Conservation (phyloP, 768 basidiomycete genomes). For the Cystoderma amianthinum region DNA sequence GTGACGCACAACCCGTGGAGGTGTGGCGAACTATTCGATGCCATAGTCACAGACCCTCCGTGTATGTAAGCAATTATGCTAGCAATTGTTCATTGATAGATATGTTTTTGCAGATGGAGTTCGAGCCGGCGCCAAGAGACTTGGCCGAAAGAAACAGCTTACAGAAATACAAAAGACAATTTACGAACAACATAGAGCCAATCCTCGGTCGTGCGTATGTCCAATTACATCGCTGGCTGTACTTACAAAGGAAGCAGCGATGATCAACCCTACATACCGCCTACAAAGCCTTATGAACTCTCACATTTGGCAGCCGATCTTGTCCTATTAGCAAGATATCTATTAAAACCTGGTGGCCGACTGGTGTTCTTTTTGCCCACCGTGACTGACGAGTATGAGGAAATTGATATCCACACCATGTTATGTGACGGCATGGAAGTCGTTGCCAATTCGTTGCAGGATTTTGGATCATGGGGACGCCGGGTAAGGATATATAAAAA, state of each 20-base stretch:
- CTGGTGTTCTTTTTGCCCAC: conserved; percentile 96
- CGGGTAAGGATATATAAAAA: conserved; percentile 45
- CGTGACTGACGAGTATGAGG: conserved; percentile 85
- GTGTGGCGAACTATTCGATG: conserved; percentile 86
- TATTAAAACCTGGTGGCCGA: conserved; percentile 80
- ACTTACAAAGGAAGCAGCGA: conserved; percentile 23
- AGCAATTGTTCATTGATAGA: not conserved
- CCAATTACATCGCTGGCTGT: not conserved
- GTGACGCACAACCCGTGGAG: conserved; percentile 88
- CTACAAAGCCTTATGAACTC: conserved; percentile 89
- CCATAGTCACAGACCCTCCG: conserved; percentile 91
- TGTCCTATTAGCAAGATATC: conserved; percentile 71
- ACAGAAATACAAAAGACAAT: conserved; percentile 27
- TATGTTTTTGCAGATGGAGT: conserved; percentile 65
- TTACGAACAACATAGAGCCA: conserved; percentile 27
- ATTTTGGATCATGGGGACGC: conserved; percentile 93
- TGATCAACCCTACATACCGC: conserved; percentile 76
- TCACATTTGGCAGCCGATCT: conserved; percentile 79
- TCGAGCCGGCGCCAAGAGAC: conserved; percentile 77
- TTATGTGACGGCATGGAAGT: conserved; percentile 86
- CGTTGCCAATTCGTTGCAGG: conserved; percentile 83
- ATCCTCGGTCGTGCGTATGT: conserved; percentile 36
- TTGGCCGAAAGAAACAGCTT: conserved; percentile 59
- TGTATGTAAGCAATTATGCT: conserved; percentile 45
- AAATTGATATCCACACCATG: conserved; percentile 74